A percentile compares a stretch with the other conserved stretches of the same genome.
phyloP scores from a whole-genome alignment of 2,329 filamentous ascomycete species.

The Ophiostoma sp. region DNA sequence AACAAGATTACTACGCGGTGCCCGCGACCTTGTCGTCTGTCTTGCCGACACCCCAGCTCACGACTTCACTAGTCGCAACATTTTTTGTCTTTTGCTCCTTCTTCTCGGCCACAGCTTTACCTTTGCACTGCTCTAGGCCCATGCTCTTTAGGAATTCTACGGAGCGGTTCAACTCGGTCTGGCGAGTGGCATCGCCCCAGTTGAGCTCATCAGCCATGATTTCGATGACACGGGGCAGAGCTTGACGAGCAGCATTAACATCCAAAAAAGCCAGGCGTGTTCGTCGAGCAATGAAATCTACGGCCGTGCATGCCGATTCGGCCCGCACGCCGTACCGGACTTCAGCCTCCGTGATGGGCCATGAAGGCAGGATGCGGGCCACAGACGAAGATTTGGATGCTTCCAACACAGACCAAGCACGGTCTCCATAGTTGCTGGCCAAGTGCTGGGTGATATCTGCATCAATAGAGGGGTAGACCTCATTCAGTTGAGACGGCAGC shows the following conservation, averaged over 20 bases:
- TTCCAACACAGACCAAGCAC: slow-evolving; percentile 70
- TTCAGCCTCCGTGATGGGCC: slow-evolving; percentile 43
- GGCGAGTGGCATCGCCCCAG: slow-evolving; percentile 67
- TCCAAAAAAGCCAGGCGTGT: slow-evolving; percentile 87
- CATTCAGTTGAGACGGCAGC: slow-evolving; percentile 37
- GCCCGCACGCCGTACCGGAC: slow-evolving; percentile 80
- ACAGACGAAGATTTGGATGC: neutral
- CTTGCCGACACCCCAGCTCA: slow-evolving; percentile 9
- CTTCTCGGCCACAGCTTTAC: neutral
- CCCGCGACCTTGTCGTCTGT: slow-evolving; percentile 1
- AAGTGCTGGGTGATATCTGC: slow-evolving; percentile 89
- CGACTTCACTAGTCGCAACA: neutral
- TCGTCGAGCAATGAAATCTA: slow-evolving; percentile 79
- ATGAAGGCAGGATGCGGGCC: slow-evolving; percentile 15
- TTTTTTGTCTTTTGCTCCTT: neutral
- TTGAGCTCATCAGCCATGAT: slow-evolving; percentile 79
- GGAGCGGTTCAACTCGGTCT: slow-evolving; percentile 71
- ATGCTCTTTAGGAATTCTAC: slow-evolving; percentile 56
- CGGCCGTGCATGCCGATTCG: slow-evolving; percentile 87
- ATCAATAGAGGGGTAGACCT: slow-evolving; percentile 73
- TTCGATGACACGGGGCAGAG: slow-evolving; percentile 78
- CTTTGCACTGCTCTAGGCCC: slow-evolving; percentile 48
- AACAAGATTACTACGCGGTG: neutral
- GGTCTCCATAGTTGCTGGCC: slow-evolving; percentile 80
- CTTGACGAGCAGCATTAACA: slow-evolving; percentile 82